Evolutionary conservation across 345 rosid species (phyloP), one percentile per base, ranked within the genome.

Genomic region (Litchi chinensis): DNA sequence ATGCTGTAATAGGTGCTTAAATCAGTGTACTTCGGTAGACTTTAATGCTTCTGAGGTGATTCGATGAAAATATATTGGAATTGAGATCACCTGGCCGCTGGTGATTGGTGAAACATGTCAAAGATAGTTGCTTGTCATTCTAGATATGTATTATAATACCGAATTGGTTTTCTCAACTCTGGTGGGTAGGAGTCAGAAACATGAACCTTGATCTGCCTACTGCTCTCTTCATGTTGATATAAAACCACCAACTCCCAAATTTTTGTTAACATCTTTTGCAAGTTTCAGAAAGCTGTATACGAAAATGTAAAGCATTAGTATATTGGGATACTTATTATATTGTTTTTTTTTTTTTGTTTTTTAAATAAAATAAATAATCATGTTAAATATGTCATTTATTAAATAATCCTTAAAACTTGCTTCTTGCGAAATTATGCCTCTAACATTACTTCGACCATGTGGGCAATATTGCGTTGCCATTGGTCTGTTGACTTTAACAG

Each of bases 51-150:
- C 39, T 2, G 60, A 13, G 21, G 59, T 26, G 22, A 50, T 22
- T 60, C 24, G 13, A 60, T 60, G 22, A n/a, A 10, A 22, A 60
- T 21, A 22, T 26, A 50, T 50, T 71, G 43, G 44, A 56, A 70
- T 70, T 68, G 57, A 68, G 65, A 41, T 74, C 57, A 62, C 57
- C 22, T 74, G 54, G 56, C 39, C 10, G 12, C 66, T n/a, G 37
- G 37, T 32, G 37, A 32, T 32, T 7, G 50, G 11, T 39, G 64
- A 57, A 73, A 73, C 52, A 3, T 39, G 22, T 73, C 19, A 73
- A 73, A 10, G 8, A 56, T 57, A 56, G 32, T 72, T 72, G 37
- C 65, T 56, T 39, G 65, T 72, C 75, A 37, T 72, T 32, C 65
- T 6, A 32, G 39, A 8, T 56, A 39, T 11, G 8, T 40, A 10